Percentiles rank a stretch among this genome's conserved stretches.
Evolutionary conservation across 495 filamentous ascomycete genomes (phyloP).

Genomic region (Symbiotaphrina buchneri): DNA sequence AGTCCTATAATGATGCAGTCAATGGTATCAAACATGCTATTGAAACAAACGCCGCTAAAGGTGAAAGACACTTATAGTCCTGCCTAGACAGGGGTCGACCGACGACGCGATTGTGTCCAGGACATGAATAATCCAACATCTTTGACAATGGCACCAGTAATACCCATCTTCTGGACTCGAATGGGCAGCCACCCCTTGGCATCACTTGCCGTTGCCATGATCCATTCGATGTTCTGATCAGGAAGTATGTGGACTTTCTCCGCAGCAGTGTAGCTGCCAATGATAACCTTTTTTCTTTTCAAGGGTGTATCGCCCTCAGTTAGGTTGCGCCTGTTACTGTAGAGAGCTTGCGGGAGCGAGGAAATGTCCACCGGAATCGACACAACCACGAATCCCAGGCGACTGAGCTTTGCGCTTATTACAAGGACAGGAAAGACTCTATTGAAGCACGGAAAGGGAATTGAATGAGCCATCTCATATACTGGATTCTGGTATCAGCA

Average conservation of each 20-base stretch:
- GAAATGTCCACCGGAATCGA: slow-evolving; percentile 17
- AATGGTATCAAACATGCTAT: too few relatives aligned
- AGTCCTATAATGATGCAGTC: too few relatives aligned
- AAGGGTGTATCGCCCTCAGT: not conserved
- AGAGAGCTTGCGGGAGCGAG: slow-evolving; percentile 21
- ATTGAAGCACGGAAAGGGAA: slow-evolving; percentile 23
- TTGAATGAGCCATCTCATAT: slow-evolving; percentile 25
- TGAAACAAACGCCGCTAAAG: too few relatives aligned
- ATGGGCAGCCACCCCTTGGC: slow-evolving; percentile 40
- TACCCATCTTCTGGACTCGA: slow-evolving; percentile 42
- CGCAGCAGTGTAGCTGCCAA: slow-evolving; percentile 29
- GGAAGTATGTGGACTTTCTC: slow-evolving; percentile 27
- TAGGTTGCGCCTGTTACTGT: slow-evolving; percentile 4
- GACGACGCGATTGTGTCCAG: slow-evolving; percentile 26
- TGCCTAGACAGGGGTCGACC: too few relatives aligned
- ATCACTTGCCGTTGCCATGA: slow-evolving; percentile 50
- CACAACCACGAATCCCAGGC: slow-evolving; percentile 9
- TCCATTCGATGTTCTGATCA: slow-evolving; percentile 27
- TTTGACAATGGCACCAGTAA: slow-evolving; percentile 40
- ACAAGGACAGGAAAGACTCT: slow-evolving; percentile 31
- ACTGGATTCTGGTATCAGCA: slow-evolving; percentile 5
- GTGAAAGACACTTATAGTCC: too few relatives aligned
- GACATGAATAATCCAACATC: slow-evolving; percentile 47
- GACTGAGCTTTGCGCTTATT: slow-evolving; percentile 14
- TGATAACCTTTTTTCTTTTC: slow-evolving; percentile 6